These are phyloP conservation scores for Acanthamoeba castellanii DNA, from an alignment of 208 protist genomes.

Conservation along the genomic window DNA sequence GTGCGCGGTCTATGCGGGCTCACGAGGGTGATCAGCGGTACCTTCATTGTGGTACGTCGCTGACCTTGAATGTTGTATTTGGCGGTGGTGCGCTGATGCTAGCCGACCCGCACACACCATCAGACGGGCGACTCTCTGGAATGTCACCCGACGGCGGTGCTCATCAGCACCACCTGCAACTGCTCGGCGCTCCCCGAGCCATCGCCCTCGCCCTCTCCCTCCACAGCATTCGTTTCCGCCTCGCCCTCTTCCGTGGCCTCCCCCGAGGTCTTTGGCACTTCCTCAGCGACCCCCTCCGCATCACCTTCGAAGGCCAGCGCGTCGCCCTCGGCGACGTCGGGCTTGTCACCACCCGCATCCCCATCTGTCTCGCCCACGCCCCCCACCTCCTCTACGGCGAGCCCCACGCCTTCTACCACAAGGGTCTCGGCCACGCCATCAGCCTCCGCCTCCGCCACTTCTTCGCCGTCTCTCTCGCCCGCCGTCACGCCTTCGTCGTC, in stretches of 20 bases:
- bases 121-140: background rate
- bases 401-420: background rate
- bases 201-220: background rate
- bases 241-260: background rate
- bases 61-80: background rate
- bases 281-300: background rate
- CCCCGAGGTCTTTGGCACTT: background rate
- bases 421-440: background rate
- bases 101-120: background rate
- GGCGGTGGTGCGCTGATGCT: background rate
- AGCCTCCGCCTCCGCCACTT: background rate
- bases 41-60: background rate
- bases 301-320: background rate
- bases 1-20: background rate
- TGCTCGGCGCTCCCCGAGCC: background rate
- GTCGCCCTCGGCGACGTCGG: background rate
- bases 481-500: too few species aligned
- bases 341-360: background rate
- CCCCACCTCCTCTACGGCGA: background rate
- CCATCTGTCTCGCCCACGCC: background rate
- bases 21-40: background rate
- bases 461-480: background rate
- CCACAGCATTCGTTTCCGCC: background rate
- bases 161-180: background rate
- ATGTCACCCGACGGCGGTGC: background rate